These are phyloP conservation scores for Kregervanrija pseudodelftensis DNA, from an alignment of 805 yeast genomes.

Conservation along the genomic window DNA sequence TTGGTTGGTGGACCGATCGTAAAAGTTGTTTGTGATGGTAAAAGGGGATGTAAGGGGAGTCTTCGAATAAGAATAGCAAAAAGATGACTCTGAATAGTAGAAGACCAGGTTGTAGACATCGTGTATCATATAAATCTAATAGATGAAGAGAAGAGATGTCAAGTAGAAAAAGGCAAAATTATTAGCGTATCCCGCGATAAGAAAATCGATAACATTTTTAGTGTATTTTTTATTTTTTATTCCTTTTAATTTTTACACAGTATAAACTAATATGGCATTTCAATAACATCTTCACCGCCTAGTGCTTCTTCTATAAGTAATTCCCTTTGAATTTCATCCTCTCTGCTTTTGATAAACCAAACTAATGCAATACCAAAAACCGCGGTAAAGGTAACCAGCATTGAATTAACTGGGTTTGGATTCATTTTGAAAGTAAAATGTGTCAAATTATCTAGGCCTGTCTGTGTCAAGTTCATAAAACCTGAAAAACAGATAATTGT, in stretches of 20 bases:
- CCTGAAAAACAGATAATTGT: constrained; percentile 79
- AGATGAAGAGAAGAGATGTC: too few species aligned
- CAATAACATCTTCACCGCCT: constrained; percentile 36
- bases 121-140: too few species aligned
- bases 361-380: constrained; percentile 43
- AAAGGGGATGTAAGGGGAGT: background rate
- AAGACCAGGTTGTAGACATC: too few species aligned
- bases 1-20: constrained; percentile 11
- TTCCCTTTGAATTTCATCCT: constrained; percentile 38
- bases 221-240: background rate
- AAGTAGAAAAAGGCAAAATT: too few species aligned
- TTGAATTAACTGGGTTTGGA: constrained; percentile 70
- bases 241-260: background rate
- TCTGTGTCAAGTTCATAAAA: constrained; percentile 66
- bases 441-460: constrained; percentile 60
- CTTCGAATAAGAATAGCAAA: too few species aligned
- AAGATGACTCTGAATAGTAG: too few species aligned
- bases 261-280: background rate
- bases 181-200: too few species aligned
- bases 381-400: constrained; percentile 47
- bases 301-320: constrained; percentile 59
- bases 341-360: constrained; percentile 35
- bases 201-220: too few species aligned
- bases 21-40: background rate
- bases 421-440: constrained; percentile 62